phyloP scores from a whole-genome alignment of 2,329 filamentous ascomycete genomes.

The Fusarium palustre region DNA sequence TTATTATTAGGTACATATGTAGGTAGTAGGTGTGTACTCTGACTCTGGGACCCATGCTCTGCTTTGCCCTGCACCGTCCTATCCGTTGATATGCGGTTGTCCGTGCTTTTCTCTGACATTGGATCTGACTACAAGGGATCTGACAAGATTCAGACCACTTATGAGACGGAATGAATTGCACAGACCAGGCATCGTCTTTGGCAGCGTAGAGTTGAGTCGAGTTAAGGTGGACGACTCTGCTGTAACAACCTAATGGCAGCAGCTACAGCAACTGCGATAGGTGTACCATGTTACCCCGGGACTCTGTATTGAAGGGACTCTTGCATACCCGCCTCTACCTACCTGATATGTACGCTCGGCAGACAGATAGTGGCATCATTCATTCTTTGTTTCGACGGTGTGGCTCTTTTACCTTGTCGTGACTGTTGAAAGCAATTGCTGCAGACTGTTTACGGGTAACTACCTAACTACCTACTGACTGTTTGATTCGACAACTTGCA shows the following conservation, averaged over 20 bases:
- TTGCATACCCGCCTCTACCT: not conserved
- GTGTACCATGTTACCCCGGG: not conserved
- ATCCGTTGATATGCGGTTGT: constrained; percentile 28
- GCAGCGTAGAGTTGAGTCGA: constrained; percentile 17
- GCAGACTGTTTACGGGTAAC: not conserved
- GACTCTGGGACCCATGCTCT: constrained; percentile 28
- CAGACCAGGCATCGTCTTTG: constrained; percentile 31
- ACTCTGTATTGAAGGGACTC: not conserved
- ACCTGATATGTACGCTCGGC: constrained; percentile 15
- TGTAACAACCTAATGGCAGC: not conserved
- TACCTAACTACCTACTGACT: no score
- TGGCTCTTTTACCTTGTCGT: constrained; percentile 14
- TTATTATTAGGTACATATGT: not conserved
- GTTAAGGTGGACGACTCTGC: not conserved
- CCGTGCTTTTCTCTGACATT: constrained; percentile 33
- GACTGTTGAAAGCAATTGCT: not conserved
- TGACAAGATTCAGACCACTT: constrained; percentile 23
- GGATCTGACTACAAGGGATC: constrained; percentile 27
- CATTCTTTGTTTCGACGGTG: constrained; percentile 23
- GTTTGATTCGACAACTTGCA: constrained; percentile 23
- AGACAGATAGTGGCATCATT: constrained; percentile 36
- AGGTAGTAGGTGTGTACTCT: not conserved
- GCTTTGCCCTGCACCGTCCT: not conserved
- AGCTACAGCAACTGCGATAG: not conserved
- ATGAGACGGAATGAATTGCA: constrained; percentile 33